Evolutionary conservation across 1,284 basidiomycete species (phyloP).

Genomic region (Amylostereum areolatum): DNA sequence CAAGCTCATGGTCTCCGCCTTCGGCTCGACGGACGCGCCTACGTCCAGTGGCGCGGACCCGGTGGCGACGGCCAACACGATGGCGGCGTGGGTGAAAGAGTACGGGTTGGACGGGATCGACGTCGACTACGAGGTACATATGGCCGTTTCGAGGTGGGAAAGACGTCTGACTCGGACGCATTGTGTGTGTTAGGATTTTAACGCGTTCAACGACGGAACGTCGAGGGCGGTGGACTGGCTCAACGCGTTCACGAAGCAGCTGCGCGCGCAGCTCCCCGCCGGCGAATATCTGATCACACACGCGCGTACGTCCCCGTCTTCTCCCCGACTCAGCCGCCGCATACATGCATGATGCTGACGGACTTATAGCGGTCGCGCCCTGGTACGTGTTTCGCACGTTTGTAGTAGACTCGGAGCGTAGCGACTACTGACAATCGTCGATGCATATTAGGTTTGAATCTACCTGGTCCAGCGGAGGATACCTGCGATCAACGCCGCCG

Average conservation of each 20-base stretch:
- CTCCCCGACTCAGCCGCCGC: neutral
- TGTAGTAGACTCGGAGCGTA: too few species aligned
- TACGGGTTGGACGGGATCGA: constrained; percentile 51
- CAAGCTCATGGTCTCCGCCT: constrained; percentile 41
- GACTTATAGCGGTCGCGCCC: constrained; percentile 39
- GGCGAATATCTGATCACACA: constrained; percentile 31
- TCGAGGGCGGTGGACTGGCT: constrained; percentile 37
- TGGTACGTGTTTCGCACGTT: too few species aligned
- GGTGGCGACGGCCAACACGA: constrained; percentile 33
- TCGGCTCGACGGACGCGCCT: constrained; percentile 47
- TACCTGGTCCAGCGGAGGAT: constrained; percentile 50
- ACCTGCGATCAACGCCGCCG: constrained; percentile 45
- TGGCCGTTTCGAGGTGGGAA: too few species aligned
- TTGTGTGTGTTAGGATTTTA: constrained; percentile 34
- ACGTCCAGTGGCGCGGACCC: constrained; percentile 37
- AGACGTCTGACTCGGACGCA: too few species aligned
- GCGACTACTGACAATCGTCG: too few species aligned
- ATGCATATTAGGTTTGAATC: constrained; percentile 30
- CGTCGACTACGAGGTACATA: constrained; percentile 41
- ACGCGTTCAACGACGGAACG: constrained; percentile 33
- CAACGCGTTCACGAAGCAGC: constrained; percentile 34
- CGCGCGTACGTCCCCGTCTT: constrained; percentile 24
- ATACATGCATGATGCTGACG: neutral
- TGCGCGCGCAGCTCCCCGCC: constrained; percentile 26
- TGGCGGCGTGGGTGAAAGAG: constrained; percentile 44